Base-by-base conservation (phyloP, 176 grass and related monocot species). In the Chloris gayana region DNA sequence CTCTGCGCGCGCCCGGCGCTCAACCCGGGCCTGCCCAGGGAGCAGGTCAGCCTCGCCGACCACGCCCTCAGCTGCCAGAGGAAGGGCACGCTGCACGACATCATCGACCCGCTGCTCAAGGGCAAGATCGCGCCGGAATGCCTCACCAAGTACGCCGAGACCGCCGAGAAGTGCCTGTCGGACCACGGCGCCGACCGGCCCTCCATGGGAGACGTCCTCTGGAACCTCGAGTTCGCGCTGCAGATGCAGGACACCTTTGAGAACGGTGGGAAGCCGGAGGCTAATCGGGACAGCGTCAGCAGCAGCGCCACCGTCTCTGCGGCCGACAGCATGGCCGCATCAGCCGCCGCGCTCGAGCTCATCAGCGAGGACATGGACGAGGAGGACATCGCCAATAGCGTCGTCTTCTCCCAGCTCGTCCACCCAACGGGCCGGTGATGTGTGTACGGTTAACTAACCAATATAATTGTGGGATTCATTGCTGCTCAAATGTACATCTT, bases 1-100 rank as follows among this genome's bases (percentile, higher is more conserved):
- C 56, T 89, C 21, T 89, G 82, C 64, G 87, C 1, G 44, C 76
- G 87, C 1, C 77, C 82, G 4, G 57, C 32, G 19, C 71, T 85
- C 22, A 76, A 85, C 71, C 82, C 71, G 27, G 27, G 76, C 39
- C 33, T 76, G 0, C 82, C 82, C 18, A 76, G 89, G 77, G 89
- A 88, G 26, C 89, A 88, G 66, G 85, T 91, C 15, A 91, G 89
- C 85, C 85, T 91, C 7, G 85, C 85, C 0, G 85, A 91, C 73
- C 78, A 87, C 41, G 85, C 85, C 26, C 19, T 78, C 15, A 81
- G 78, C 82, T 91, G 82, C 77, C 85, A 88, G 27, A 29, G 82
- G 30, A 88, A 82, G 27, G 89, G 89, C 1, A 59, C 73, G 0
- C 65, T 91, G 9, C 45, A 67, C 5, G 85, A 91, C 39, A 77